phyloP scores from a whole-genome alignment of 331 rosid species.

The Acacia concinna region DNA sequence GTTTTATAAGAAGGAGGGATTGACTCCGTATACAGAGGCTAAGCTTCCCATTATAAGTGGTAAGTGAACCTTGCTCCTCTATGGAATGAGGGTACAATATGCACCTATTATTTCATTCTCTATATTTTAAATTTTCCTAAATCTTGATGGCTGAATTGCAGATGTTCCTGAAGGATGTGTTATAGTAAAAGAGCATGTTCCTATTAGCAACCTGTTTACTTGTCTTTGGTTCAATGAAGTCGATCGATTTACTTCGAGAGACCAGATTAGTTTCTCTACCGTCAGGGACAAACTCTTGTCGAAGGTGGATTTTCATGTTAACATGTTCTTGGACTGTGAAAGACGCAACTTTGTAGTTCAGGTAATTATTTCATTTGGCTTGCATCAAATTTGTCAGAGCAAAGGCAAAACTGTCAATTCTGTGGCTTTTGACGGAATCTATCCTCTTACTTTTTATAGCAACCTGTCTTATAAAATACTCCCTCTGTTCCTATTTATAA shows the following conservation, averaged over 20 bases:
- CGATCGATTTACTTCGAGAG: conserved; percentile 91
- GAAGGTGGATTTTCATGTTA: conserved; percentile 56
- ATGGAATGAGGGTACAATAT: background rate
- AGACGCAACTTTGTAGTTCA: conserved; percentile 75
- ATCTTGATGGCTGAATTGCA: conserved; percentile 42
- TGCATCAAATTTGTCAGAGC: background rate
- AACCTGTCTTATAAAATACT: background rate
- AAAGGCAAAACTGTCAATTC: background rate
- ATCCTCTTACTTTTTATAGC: background rate
- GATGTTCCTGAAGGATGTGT: conserved; percentile 99
- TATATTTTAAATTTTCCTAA: conserved; percentile 7
- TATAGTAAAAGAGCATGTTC: conserved; percentile 81
- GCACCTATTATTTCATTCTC: conserved; percentile 14
- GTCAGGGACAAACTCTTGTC: conserved; percentile 59
- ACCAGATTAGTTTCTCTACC: conserved; percentile 72
- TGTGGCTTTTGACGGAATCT: background rate
- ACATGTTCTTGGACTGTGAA: conserved; percentile 75
- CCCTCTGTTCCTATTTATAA: no score
- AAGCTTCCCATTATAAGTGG: conserved; percentile 96
- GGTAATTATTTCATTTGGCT: conserved; percentile 43
- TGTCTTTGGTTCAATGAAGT: conserved; percentile 99
- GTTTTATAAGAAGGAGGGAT: conserved; percentile 81
- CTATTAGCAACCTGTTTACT: conserved; percentile 83
- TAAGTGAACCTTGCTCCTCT: conserved; percentile 35
- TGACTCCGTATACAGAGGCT: conserved; percentile 79